Conservation (phyloP, 257 asterid genomes). For the Schizonepeta tenuifolia region DNA sequence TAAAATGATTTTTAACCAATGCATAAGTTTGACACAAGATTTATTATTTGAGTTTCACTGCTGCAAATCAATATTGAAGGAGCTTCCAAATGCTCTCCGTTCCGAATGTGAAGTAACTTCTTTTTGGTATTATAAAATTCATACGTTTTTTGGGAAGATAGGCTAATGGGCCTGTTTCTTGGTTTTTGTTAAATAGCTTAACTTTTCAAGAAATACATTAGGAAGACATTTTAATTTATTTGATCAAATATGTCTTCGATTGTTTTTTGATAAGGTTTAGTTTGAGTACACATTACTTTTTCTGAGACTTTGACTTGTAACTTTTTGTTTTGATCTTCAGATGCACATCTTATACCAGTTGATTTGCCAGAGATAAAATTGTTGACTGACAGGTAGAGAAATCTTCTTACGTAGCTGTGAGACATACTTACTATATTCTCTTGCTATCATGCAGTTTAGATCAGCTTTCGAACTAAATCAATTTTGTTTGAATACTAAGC, state of each 20-base stretch:
- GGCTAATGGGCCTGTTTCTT: background rate
- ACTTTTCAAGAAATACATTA: conserved; percentile 17
- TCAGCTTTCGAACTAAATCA: conserved; percentile 8
- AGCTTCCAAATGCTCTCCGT: conserved; percentile 5
- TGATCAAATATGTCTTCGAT: background rate
- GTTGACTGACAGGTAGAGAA: conserved; percentile 73
- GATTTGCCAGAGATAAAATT: conserved; percentile 87
- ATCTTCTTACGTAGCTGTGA: conserved; percentile 24
- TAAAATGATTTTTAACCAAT: background rate
- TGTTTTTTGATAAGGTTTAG: background rate
- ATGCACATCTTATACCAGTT: conserved; percentile 95
- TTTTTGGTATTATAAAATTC: background rate
- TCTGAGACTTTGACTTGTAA: conserved; percentile 9
- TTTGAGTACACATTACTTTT: background rate
- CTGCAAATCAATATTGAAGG: conserved; percentile 8
- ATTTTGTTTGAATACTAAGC: background rate
- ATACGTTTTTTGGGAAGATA: background rate
- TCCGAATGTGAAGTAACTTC: background rate
- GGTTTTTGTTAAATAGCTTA: background rate
- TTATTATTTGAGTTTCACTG: background rate
- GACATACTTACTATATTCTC: conserved; percentile 18
- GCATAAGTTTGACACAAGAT: background rate
- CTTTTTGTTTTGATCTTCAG: conserved; percentile 44
- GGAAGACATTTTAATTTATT: conserved; percentile 11
- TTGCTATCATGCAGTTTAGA: conserved; percentile 23